Evolutionary conservation across 805 yeast genomes (phyloP).

Genomic region (Kluyveromyces starmeri): DNA sequence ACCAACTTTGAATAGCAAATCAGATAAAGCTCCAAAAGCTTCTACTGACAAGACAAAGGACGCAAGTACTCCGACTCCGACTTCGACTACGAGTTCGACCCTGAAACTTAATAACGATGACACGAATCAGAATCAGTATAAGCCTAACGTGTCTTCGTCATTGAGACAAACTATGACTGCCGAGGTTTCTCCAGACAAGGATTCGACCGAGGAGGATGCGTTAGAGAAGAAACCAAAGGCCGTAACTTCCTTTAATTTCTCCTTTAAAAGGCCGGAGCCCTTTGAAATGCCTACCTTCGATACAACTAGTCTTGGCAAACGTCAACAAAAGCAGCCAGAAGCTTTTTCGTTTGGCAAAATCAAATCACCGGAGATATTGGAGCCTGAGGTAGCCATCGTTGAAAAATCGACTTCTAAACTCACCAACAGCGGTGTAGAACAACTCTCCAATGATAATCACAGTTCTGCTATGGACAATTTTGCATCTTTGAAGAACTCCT

Average conservation of each 20-base stretch:
- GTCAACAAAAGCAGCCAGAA: background rate
- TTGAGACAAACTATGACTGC: slow-evolving; percentile 27
- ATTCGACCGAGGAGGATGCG: background rate
- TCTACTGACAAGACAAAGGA: background rate
- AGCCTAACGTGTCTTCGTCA: slow-evolving; percentile 33
- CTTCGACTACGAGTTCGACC: background rate
- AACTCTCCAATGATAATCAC: no score
- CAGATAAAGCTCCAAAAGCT: background rate
- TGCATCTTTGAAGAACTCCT: no score
- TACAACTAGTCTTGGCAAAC: background rate
- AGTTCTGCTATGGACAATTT: no score
- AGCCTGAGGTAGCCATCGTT: background rate
- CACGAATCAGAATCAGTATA: slow-evolving; percentile 24
- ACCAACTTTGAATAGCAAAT: background rate
- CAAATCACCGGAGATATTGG: background rate
- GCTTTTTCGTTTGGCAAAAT: background rate
- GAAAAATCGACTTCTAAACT: background rate
- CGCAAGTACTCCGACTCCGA: background rate
- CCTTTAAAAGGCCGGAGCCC: background rate
- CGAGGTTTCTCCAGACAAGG: slow-evolving; percentile 11
- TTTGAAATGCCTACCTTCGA: background rate
- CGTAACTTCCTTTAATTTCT: slow-evolving; percentile 1
- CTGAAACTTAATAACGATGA: background rate
- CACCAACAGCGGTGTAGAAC: no score
- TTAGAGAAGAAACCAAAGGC: background rate